Evolutionary conservation across 768 basidiomycete genomes (phyloP).

Genomic region (Cytidiella melzeri): DNA sequence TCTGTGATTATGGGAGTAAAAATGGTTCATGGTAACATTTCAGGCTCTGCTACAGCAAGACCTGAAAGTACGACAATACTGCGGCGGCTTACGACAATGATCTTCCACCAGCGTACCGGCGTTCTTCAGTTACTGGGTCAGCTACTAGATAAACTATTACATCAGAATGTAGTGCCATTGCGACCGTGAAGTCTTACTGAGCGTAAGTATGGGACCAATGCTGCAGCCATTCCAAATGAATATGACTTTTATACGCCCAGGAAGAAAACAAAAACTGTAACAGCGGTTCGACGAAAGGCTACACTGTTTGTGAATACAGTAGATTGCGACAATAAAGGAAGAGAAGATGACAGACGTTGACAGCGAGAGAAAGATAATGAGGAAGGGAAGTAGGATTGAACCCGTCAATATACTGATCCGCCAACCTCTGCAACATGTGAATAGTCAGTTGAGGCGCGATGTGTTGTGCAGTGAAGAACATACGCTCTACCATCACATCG

Average conservation of each 20-base stretch:
- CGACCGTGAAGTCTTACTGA: too few relatives aligned
- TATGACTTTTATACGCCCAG: not conserved
- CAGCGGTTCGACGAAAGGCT: not conserved
- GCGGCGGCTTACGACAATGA: too few relatives aligned
- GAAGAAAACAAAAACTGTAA: not conserved
- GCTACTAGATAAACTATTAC: too few relatives aligned
- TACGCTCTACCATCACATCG: conserved; percentile 97
- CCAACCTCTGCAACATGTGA: conserved; percentile 23
- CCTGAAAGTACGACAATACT: too few relatives aligned
- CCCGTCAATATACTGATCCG: conserved; percentile 16
- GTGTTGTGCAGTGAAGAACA: conserved; percentile 25
- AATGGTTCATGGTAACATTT: too few relatives aligned
- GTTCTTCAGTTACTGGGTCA: too few relatives aligned
- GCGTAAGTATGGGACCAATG: too few relatives aligned
- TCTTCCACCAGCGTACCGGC: too few relatives aligned
- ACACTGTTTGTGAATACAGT: not conserved
- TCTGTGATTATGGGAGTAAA: too few relatives aligned
- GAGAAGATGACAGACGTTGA: not conserved
- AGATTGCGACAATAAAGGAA: not conserved
- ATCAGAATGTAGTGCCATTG: too few relatives aligned
- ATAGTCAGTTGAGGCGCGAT: conserved; percentile 2
- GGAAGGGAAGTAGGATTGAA: not conserved
- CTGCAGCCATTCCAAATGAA: not conserved
- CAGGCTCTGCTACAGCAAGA: too few relatives aligned
- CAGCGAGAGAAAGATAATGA: conserved; percentile 5